Base-by-base conservation (phyloP, 2,329 filamentous ascomycete genomes). In the Leptosphaerulina australis region DNA sequence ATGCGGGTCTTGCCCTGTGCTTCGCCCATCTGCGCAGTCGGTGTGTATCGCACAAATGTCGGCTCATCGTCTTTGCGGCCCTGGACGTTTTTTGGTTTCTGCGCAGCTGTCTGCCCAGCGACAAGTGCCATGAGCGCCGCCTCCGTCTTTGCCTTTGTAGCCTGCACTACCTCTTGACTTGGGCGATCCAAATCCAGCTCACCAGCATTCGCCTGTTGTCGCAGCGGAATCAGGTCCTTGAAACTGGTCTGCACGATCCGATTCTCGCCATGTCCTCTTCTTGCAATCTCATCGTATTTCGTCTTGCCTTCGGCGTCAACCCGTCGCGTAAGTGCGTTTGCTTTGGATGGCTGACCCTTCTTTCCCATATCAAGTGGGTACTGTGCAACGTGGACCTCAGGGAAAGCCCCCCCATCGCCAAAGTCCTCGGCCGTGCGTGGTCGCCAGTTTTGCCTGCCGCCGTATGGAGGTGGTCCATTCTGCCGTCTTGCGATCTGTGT, bases 361-460 rank as follows among this genome's bases (percentile, higher is more conserved):
- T 87, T 85, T 50, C 93, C 93, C 91, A 97, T 97, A 52, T 96
- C 90, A 40, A 96, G 83, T 9, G 94, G 94, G 70, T 97, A 99
- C 70, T 99, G 94, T 33, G 93, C 94, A 43, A 97, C 86, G 11
- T 90, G 87, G 21, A 97, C 87, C 75, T 97, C 93, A 28, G 94
- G 94, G 69, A 97, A 99, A 43, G 93, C 91, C 64, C 94, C 94
- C 58, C 94, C 94, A 79, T 97, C 92, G 64, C 90, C 92, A 76
- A 92, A 99, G 74, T 99, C 94, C 70, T 97, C 92, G 57, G 88
- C 84, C 30, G 82, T 82, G 66, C 93, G 87, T 24, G 94, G 94
- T 59, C 94, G 85, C 94, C 94, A 99, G 83, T 89, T 90, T 71
- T 84, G 76, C 67, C 94, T 88, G 71, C 91, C 87, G 39, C 90